Percentiles rank a stretch among this genome's conserved stretches.
Conservation (phyloP, 306 rosid species). For the Fragaria vesca region DNA sequence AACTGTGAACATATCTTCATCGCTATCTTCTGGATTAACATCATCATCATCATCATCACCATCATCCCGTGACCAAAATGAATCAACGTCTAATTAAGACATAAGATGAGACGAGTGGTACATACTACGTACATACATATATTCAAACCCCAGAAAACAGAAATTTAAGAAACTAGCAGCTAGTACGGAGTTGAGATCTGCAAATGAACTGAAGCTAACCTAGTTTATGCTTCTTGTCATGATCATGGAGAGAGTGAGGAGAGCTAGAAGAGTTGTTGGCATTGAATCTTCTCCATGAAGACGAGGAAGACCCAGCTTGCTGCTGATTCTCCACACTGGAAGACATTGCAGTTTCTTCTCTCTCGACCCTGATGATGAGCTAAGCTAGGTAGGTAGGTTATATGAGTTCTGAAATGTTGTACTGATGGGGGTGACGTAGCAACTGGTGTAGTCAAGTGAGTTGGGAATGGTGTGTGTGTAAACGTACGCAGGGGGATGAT, state of each 20-base stretch:
- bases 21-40: constrained; percentile 45
- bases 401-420: background rate
- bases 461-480: background rate
- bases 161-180: background rate
- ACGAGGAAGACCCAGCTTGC: constrained; percentile 16
- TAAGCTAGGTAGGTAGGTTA: background rate
- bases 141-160: constrained; percentile 1
- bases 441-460: background rate
- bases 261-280: constrained; percentile 11
- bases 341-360: background rate
- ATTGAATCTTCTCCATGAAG: constrained; percentile 35
- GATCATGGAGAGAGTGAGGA: constrained; percentile 10
- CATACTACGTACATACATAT: background rate
- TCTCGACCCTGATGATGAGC: background rate
- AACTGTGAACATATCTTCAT: constrained; percentile 64
- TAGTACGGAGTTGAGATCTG: background rate
- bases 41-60: constrained; percentile 9
- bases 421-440: background rate
- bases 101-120: background rate
- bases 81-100: constrained; percentile 23
- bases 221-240: constrained; percentile 18
- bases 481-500: background rate
- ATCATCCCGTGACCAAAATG: constrained; percentile 18
- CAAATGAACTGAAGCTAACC: constrained; percentile 31
- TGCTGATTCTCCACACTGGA: constrained; percentile 17